A percentile compares a stretch with the other conserved stretches of the same genome.
These are phyloP conservation scores for Capronia epimyces DNA, from an alignment of 2,329 filamentous ascomycete genomes.

Conservation along the genomic window DNA sequence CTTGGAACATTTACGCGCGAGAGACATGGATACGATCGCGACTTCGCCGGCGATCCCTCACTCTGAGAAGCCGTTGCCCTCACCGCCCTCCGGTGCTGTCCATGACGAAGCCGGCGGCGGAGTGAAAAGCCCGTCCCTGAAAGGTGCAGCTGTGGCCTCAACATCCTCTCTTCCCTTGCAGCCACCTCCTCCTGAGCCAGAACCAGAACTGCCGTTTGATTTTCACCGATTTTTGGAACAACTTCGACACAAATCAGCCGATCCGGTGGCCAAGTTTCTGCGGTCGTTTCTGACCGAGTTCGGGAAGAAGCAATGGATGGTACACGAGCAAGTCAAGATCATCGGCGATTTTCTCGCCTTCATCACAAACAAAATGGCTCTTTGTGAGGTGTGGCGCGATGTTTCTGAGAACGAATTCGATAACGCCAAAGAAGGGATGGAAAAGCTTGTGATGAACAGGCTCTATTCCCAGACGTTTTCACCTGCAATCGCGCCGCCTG, in stretches of 20 bases:
- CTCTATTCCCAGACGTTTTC: conserved; percentile 95
- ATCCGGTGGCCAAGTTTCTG: conserved; percentile 91
- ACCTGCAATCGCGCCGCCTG: conserved; percentile 71
- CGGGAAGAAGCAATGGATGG: conserved; percentile 97
- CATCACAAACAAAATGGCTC: conserved; percentile 96
- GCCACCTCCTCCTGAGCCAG: conserved; percentile 65
- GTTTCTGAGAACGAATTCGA: conserved; percentile 97
- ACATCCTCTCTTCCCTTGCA: conserved; percentile 12
- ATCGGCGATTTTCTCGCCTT: conserved; percentile 94
- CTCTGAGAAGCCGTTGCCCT: conserved; percentile 25
- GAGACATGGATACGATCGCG: conserved; percentile 33
- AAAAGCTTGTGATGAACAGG: conserved; percentile 98
- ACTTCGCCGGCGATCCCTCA: conserved; percentile 21
- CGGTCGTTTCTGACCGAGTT: conserved; percentile 94
- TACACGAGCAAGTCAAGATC: conserved; percentile 98
- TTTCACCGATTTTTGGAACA: conserved; percentile 97
- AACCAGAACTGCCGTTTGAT: conserved; percentile 85
- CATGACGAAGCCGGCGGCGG: conserved; percentile 28
- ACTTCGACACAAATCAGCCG: conserved; percentile 91
- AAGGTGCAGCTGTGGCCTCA: conserved; percentile 14
- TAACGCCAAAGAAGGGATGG: conserved; percentile 97
- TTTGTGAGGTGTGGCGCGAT: conserved; percentile 93
- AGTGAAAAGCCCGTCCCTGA: conserved; percentile 30
- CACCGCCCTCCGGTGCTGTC: conserved; percentile 29
- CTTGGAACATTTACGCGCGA: conserved; percentile 61